Conservation (phyloP, 2,329 filamentous ascomycete genomes). For the Cladosporium sp. region DNA sequence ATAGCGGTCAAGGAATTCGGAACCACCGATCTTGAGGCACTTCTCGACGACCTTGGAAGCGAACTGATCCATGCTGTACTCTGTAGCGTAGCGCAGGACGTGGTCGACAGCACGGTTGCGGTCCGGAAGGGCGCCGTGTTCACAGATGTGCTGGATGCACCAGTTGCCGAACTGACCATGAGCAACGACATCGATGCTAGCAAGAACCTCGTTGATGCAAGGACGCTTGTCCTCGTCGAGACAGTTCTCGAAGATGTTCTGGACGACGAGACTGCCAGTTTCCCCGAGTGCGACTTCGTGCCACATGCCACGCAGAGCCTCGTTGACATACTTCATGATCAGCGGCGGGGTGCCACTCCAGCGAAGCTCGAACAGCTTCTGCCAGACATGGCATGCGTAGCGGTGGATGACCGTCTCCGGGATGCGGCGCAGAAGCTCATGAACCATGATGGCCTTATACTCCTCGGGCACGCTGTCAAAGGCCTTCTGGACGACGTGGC, state of each 20-base stretch:
- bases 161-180: slow-evolving; percentile 99
- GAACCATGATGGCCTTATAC: slow-evolving; percentile 99
- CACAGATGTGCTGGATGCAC: slow-evolving; percentile 99
- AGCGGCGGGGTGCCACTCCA: slow-evolving; percentile 94
- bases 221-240: slow-evolving; percentile 98
- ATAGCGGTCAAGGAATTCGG: slow-evolving; percentile 88
- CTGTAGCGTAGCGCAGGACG: slow-evolving; percentile 86
- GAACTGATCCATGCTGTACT: slow-evolving; percentile 99
- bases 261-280: slow-evolving; percentile 95
- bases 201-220: slow-evolving; percentile 93
- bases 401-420: slow-evolving; percentile 98
- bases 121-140: slow-evolving; percentile 88
- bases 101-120: slow-evolving; percentile 93
- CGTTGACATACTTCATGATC: slow-evolving; percentile 98
- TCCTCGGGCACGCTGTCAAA: slow-evolving; percentile 97
- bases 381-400: slow-evolving; percentile 99
- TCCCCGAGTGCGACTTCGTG: slow-evolving; percentile 96
- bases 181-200: slow-evolving; percentile 92
- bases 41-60: slow-evolving; percentile 99
- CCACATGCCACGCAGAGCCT: slow-evolving; percentile 95
- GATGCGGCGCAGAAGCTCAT: slow-evolving; percentile 90
- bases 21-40: slow-evolving; percentile 92
- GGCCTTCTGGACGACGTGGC: slow-evolving; percentile 97
- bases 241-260: slow-evolving; percentile 99
- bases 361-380: slow-evolving; percentile 96